Percentiles rank a stretch among this genome's conserved stretches.
Evolutionary conservation across 2,329 filamentous ascomycete genomes (phyloP).

Genomic region (Penicillium janthinellum): DNA sequence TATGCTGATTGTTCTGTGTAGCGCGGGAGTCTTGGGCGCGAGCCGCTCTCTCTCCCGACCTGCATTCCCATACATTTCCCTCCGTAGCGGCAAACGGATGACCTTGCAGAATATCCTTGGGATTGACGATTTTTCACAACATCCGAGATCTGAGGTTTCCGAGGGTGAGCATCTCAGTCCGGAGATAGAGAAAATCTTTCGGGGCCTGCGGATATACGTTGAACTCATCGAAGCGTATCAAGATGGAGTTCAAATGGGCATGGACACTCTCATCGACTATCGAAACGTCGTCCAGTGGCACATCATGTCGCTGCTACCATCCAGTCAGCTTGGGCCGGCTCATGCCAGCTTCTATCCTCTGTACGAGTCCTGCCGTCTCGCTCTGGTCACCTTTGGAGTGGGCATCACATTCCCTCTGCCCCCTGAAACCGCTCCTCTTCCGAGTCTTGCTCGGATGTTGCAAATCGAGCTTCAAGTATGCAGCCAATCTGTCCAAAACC

Average conservation of each 20-base stretch:
- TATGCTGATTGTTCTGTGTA: not conserved
- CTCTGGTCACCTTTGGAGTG: not conserved
- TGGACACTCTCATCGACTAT: slow-evolving; percentile 9
- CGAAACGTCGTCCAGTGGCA: slow-evolving; percentile 12
- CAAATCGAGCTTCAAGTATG: not conserved
- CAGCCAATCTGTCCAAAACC: not conserved
- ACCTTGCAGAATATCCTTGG: not conserved
- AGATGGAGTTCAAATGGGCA: slow-evolving; percentile 4
- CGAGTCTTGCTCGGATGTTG: not conserved
- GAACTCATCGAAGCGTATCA: slow-evolving; percentile 7
- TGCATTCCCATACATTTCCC: not conserved
- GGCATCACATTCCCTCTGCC: not conserved
- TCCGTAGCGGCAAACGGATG: not conserved
- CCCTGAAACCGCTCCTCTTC: not conserved
- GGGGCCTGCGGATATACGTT: not conserved
- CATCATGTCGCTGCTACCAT: slow-evolving; percentile 11
- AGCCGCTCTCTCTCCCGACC: not conserved
- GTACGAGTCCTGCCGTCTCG: not conserved
- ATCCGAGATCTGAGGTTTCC: not conserved
- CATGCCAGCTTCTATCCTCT: not conserved
- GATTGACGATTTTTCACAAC: not conserved
- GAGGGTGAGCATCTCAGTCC: not conserved
- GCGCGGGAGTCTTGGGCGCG: not conserved
- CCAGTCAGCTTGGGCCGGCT: not conserved
- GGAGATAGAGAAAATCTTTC: slow-evolving; percentile 1